phyloP scores from a whole-genome alignment of 1,139 yeast species.

The Tardiomyces digboiensis region DNA sequence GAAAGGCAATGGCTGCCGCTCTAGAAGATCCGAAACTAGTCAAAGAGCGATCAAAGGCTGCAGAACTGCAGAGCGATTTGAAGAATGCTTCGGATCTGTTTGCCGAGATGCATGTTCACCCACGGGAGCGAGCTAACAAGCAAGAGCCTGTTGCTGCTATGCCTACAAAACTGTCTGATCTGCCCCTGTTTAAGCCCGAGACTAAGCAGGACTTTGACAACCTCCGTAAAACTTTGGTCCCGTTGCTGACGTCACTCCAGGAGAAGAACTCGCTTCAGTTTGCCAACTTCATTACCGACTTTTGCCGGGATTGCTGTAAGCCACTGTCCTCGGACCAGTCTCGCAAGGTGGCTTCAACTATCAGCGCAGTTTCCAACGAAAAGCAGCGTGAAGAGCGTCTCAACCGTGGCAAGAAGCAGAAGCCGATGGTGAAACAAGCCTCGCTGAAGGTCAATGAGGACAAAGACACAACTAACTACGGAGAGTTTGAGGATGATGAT shows the following conservation, averaged over 20 bases:
- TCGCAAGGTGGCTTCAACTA: constrained; percentile 78
- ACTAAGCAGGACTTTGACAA: constrained; percentile 76
- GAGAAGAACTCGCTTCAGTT: constrained; percentile 50
- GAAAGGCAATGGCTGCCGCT: constrained; percentile 25
- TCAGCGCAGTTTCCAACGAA: constrained; percentile 72
- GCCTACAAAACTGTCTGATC: constrained; percentile 29
- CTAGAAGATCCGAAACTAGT: constrained; percentile 38
- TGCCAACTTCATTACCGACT: constrained; percentile 71
- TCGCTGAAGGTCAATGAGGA: constrained; percentile 71
- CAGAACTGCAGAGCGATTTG: constrained; percentile 77
- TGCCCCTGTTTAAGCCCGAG: constrained; percentile 58
- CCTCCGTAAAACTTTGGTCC: constrained; percentile 67
- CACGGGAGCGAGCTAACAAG: constrained; percentile 36
- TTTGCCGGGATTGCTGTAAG: constrained; percentile 72
- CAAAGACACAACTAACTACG: constrained; percentile 49
- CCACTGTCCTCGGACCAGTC: constrained; percentile 78
- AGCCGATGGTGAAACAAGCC: constrained; percentile 71
- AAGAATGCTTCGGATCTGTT: constrained; percentile 90
- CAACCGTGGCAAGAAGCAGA: constrained; percentile 91
- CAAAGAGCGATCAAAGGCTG: constrained; percentile 62
- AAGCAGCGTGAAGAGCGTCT: constrained; percentile 90
- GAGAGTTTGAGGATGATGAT: constrained; percentile 52
- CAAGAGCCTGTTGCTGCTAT: constrained; percentile 39
- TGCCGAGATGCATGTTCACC: constrained; percentile 47
- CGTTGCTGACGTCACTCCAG: constrained; percentile 56